A percentile compares a stretch with the other conserved stretches of the same genome.
Conservation (phyloP, 1,284 basidiomycete species). For the Porodaedalea pini region DNA sequence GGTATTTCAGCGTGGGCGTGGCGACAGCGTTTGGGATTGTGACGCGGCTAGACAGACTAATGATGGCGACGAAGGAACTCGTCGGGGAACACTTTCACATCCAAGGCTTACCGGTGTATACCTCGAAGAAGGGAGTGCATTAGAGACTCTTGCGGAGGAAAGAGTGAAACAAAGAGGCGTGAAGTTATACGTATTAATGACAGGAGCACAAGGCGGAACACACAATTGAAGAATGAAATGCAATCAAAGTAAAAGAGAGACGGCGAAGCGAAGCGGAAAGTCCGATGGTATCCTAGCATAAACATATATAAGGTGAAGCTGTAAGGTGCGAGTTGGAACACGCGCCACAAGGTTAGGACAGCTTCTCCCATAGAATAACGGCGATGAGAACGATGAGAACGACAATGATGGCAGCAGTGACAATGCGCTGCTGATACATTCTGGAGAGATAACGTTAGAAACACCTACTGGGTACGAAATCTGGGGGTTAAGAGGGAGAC, state of each 20-base stretch:
- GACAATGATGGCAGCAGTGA: conserved; percentile 65
- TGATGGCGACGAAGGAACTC: conserved; percentile 74
- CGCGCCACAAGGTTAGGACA: conserved; percentile 34
- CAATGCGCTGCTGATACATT: conserved; percentile 78
- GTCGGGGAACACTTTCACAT: conserved; percentile 82
- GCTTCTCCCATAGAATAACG: conserved; percentile 71
- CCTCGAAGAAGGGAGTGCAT: too few species aligned
- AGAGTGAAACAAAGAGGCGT: too few species aligned
- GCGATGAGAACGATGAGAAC: conserved; percentile 68
- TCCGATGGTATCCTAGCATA: conserved; percentile 5
- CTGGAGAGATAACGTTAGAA: conserved; percentile 35
- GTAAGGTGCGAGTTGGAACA: neutral
- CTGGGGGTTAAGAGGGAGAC: neutral
- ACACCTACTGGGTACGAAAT: neutral
- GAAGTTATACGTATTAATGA: too few species aligned
- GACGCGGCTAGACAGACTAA: conserved; percentile 63
- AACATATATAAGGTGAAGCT: neutral
- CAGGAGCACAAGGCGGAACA: too few species aligned
- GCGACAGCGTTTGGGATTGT: conserved; percentile 66
- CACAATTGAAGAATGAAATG: too few species aligned
- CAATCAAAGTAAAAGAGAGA: neutral
- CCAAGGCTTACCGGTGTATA: conserved; percentile 38
- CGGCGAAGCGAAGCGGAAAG: neutral
- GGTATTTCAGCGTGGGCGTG: conserved; percentile 71
- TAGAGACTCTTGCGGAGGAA: too few species aligned